Evolutionary conservation across 805 yeast species (phyloP), one percentile per base, ranked within the genome.

Genomic region (Candida ulmi): DNA sequence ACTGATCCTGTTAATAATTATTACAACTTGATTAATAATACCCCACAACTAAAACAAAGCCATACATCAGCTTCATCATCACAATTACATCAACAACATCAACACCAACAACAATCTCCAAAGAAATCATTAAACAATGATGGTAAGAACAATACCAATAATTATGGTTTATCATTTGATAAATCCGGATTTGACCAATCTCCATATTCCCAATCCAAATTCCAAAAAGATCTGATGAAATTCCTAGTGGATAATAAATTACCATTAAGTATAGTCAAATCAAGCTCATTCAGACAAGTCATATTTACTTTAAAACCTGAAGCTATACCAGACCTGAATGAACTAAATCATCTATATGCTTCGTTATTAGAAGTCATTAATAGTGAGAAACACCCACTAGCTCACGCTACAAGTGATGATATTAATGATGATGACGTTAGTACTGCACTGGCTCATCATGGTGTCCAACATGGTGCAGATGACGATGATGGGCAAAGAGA

Each of bases 201-300:
- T 8, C 68, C 71, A 1, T 75, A 74, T 52, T 50, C 77, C 2
- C 55, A 65, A 15, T 54, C 62, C 52, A 69, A 67, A 45, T 72
- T 76, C 51, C 80, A 73, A 42, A 69, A 67, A 44, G 75, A 74
- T 44, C 54, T 76, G 23, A 60, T 74, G 63, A 66, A 62, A 45
- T 76, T 75, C 41, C 52, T 75, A 29, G 63, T 69, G 13, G 80
- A 74, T n/a, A 72, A 76, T 54, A 73, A 72, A 49, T 56, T 76
- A 11, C 66, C 76, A 1, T 63, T 74, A 24, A 61, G 59, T 17
- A 66, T 68, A 9, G 69, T 74, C n/a, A 71, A 69, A 54, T 68
- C 76, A 37, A 69, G 62, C 17, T 63, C 76, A 8, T 76, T 76
- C 48, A 72, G 71, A 51, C 79, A 75, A 45, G 51, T 76, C 31